Percentiles rank a stretch among this genome's conserved stretches.
These are phyloP conservation scores for Psilocybe subaeruginosa DNA, from an alignment of 768 basidiomycete genomes.

Conservation along the genomic window DNA sequence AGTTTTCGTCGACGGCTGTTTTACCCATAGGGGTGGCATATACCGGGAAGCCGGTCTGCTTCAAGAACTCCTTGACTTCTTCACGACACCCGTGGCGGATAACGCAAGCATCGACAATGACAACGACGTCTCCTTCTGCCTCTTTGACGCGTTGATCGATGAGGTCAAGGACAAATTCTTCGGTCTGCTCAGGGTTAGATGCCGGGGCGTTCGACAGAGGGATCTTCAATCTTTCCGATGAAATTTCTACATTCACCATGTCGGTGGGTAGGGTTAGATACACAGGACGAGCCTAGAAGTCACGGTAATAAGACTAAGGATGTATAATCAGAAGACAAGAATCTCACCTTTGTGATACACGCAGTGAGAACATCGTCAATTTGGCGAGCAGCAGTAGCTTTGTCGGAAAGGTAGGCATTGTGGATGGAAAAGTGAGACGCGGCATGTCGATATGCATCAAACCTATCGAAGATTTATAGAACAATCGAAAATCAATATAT, in stretches of 20 bases:
- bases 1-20: conserved; percentile 69
- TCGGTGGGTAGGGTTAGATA: conserved; percentile 90
- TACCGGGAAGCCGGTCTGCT: conserved; percentile 71
- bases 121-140: conserved; percentile 68
- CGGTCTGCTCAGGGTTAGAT: conserved; percentile 57
- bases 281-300: conserved; percentile 74
- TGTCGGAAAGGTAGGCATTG: conserved; percentile 61
- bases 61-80: conserved; percentile 65
- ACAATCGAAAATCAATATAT: neutral
- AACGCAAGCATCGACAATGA: conserved; percentile 84
- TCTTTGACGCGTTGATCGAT: conserved; percentile 67
- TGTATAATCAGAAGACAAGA: neutral
- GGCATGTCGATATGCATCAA: conserved; percentile 78
- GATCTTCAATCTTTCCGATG: conserved; percentile 61
- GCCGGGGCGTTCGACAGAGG: conserved; percentile 55
- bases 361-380: conserved; percentile 81
- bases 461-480: conserved; percentile 42
- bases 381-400: conserved; percentile 58
- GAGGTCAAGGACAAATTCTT: conserved; percentile 72
- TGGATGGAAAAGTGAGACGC: conserved; percentile 74
- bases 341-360: conserved; percentile 57
- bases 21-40: conserved; percentile 86
- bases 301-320: neutral
- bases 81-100: conserved; percentile 68
- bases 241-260: conserved; percentile 69